These are phyloP conservation scores for Gracilaria caudata DNA, from an alignment of 23 red algal species.

Conservation along the genomic window DNA sequence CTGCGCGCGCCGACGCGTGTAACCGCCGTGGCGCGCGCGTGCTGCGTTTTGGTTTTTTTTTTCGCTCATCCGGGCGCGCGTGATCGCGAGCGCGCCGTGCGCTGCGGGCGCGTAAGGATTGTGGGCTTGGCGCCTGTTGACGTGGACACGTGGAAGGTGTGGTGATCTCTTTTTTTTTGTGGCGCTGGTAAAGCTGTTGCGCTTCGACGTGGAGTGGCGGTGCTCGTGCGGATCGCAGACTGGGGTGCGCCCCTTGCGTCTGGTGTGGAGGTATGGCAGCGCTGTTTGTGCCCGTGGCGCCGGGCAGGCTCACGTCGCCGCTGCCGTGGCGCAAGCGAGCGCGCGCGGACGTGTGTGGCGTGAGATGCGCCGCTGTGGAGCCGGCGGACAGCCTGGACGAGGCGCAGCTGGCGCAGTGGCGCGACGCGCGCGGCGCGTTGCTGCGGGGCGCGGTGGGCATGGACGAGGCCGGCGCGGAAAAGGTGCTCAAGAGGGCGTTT, in stretches of 20 bases:
- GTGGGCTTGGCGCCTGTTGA: no score
- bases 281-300: no score
- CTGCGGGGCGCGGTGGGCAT: not conserved
- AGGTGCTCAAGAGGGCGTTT: slow-evolving; percentile 23
- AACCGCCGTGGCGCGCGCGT: not conserved
- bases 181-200: no score
- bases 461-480: slow-evolving; percentile 4
- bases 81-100: not conserved
- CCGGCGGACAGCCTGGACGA: not conserved
- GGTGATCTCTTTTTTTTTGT: no score
- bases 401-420: slow-evolving; percentile 2
- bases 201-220: no score
- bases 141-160: no score
- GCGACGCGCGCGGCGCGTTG: not conserved
- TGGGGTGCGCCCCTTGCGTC: no score
- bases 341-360: not conserved
- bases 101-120: no score
- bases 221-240: no score
- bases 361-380: not conserved
- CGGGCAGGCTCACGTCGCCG: no score
- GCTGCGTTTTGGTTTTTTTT: no score
- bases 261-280: no score
- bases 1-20: not conserved
- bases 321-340: not conserved
- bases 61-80: not conserved